Percentiles rank a stretch among this genome's conserved stretches.
Evolutionary conservation across 2,329 filamentous ascomycete species (phyloP).

Genomic region (Myriosclerotinia scirpicola): DNA sequence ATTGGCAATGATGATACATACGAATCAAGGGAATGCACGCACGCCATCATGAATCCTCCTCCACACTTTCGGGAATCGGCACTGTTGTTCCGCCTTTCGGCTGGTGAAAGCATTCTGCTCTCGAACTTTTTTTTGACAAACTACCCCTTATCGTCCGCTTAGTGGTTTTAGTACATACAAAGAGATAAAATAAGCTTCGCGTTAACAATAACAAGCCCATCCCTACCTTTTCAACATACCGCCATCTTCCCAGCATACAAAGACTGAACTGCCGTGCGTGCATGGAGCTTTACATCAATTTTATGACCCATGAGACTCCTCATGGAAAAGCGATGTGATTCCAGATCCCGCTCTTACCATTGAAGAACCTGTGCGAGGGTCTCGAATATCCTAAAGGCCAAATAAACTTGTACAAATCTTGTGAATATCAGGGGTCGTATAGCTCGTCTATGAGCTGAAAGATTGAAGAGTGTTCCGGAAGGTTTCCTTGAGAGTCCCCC

Average conservation of each 20-base stretch:
- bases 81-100: background rate
- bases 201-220: background rate
- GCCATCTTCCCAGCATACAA: background rate
- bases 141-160: background rate
- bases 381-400: background rate
- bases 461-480: background rate
- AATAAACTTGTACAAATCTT: background rate
- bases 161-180: background rate
- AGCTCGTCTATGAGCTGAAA: background rate
- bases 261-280: background rate
- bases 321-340: background rate
- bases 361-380: background rate
- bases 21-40: too few species aligned
- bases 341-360: background rate
- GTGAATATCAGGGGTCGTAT: background rate
- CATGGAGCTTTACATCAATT: background rate
- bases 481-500: background rate
- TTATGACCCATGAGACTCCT: background rate
- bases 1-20: too few species aligned
- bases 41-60: too few species aligned
- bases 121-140: background rate
- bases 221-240: background rate
- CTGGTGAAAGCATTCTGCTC: background rate
- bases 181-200: background rate
- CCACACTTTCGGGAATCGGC: too few species aligned